These are phyloP conservation scores for Vitis amurensis DNA, from an alignment of 164 flowering plant species.

Conservation along the genomic window DNA sequence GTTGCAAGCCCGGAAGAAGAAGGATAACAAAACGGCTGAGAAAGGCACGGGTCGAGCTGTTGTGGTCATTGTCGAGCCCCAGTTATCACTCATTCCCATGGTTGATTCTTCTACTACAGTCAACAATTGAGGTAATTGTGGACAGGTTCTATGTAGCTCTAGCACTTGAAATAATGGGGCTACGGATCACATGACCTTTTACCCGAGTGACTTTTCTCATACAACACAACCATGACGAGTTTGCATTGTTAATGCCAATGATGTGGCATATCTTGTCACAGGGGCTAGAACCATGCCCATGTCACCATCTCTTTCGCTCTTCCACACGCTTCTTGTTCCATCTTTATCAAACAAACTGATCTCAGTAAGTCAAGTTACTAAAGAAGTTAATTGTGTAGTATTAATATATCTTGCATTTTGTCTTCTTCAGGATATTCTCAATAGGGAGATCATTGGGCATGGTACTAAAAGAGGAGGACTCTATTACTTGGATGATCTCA, in stretches of 20 bases:
- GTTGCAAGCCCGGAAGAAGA: neutral
- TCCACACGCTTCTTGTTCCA: neutral
- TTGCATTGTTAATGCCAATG: neutral
- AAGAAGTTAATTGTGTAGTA: slow-evolving; percentile 3
- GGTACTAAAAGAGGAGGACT: no score
- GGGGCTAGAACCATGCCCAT: neutral
- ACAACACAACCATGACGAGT: no score
- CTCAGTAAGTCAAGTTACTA: slow-evolving; percentile 3
- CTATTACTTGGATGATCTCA: neutral
- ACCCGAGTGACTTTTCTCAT: no score
- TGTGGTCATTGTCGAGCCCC: neutral
- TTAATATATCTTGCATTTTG: no score
- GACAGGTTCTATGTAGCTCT: no score
- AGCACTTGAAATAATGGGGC: no score
- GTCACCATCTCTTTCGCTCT: neutral
- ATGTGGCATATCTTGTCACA: neutral
- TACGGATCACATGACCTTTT: no score
- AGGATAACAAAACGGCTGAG: neutral
- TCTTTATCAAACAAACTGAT: slow-evolving; percentile 1
- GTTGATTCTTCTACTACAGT: no score
- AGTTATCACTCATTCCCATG: neutral
- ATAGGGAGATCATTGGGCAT: no score
- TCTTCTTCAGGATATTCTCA: no score
- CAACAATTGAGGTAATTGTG: no score
- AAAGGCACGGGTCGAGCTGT: neutral